Conservation (phyloP, 148 eudicot species). For the Cornus controversa region DNA sequence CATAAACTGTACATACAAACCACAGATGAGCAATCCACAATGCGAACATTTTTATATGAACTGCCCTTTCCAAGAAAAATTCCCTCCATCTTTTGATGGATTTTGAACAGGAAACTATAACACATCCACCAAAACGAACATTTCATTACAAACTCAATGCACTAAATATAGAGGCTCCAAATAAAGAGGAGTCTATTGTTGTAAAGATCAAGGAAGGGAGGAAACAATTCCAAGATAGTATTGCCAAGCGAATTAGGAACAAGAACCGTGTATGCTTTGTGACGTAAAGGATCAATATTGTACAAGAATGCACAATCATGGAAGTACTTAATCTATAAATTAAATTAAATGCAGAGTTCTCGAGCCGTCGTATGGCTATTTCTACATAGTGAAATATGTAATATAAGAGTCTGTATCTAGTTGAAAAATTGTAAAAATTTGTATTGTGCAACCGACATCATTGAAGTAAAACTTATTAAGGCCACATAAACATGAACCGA, state of each 20-base stretch:
- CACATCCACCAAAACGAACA: background rate
- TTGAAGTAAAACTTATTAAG: background rate
- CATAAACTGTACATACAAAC: background rate
- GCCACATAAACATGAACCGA: background rate
- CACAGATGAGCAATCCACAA: background rate
- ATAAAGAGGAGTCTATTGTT: background rate
- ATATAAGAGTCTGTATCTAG: background rate
- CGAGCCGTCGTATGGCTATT: background rate
- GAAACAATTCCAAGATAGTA: no score
- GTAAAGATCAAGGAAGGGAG: no score
- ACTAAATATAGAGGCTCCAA: background rate
- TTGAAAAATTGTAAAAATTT: background rate
- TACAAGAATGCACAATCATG: no score
- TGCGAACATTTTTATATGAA: background rate
- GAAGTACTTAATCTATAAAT: no score
- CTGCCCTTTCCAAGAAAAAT: background rate
- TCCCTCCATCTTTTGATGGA: background rate
- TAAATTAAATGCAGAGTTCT: background rate
- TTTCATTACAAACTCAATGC: conserved; percentile 1
- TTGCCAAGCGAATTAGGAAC: no score
- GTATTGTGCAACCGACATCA: background rate
- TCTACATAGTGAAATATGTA: background rate
- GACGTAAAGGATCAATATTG: no score
- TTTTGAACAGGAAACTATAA: background rate
- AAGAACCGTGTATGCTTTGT: no score